A percentile compares a stretch with the other conserved stretches of the same genome.
phyloP scores from a whole-genome alignment of 1,139 yeast species.

The Lodderomyces pseudojiufengensis region DNA sequence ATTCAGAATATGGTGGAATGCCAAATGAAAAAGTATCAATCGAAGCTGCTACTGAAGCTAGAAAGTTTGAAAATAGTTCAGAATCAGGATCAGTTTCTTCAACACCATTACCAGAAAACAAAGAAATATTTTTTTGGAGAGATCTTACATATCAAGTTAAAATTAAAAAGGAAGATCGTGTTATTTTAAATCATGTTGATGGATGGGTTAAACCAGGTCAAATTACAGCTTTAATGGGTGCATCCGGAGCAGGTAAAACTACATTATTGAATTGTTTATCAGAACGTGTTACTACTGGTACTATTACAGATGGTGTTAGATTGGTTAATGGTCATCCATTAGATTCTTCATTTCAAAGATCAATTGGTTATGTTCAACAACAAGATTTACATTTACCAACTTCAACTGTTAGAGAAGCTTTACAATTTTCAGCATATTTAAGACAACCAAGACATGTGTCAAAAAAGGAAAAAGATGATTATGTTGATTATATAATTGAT shows the following conservation, averaged over 20 bases:
- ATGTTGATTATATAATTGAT: slow-evolving; percentile 34
- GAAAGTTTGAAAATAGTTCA: background rate
- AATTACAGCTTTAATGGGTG: slow-evolving; percentile 29
- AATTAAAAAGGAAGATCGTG: slow-evolving; percentile 59
- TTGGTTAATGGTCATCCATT: slow-evolving; percentile 15
- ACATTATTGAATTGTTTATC: slow-evolving; percentile 32
- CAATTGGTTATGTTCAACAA: slow-evolving; percentile 40
- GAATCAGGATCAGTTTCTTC: background rate
- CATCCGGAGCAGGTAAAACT: slow-evolving; percentile 36
- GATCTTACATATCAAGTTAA: slow-evolving; percentile 70
- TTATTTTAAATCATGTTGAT: slow-evolving; percentile 63
- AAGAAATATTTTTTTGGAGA: slow-evolving; percentile 65
- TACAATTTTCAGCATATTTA: slow-evolving; percentile 32
- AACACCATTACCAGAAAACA: slow-evolving; percentile 7
- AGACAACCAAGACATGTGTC: slow-evolving; percentile 31
- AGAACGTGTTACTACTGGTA: slow-evolving; percentile 33
- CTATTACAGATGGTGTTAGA: slow-evolving; percentile 30
- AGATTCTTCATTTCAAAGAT: slow-evolving; percentile 38
- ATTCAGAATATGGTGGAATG: slow-evolving; percentile 11
- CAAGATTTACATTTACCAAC: slow-evolving; percentile 37
- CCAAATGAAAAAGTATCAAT: slow-evolving; percentile 9
- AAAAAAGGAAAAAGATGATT: slow-evolving; percentile 29
- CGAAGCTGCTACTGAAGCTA: slow-evolving; percentile 6
- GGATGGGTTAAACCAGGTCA: slow-evolving; percentile 51
- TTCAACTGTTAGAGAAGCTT: slow-evolving; percentile 37